Percentiles rank a stretch among this genome's conserved stretches.
Conservation (phyloP, 2,329 filamentous ascomycete species). For the Fusarium pilosicola region DNA sequence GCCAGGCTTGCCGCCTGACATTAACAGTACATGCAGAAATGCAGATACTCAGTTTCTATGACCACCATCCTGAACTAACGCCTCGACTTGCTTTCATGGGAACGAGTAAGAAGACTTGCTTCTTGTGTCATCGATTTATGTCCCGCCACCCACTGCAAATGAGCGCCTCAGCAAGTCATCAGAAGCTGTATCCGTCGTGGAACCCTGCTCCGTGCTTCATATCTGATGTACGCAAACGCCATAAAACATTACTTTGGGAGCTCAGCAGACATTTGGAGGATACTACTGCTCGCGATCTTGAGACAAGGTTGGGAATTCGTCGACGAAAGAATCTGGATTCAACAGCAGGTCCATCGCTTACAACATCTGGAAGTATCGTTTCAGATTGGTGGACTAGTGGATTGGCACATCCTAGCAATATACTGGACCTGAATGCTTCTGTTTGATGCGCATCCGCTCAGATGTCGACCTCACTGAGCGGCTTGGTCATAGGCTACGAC, state of each 20-base stretch:
- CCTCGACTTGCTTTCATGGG: background rate
- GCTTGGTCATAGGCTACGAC: background rate
- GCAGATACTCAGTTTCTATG: background rate
- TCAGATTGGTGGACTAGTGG: background rate
- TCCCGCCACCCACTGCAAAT: background rate
- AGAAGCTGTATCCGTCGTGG: background rate
- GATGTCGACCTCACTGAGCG: background rate
- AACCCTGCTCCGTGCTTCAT: background rate
- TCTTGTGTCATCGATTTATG: background rate
- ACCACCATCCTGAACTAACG: background rate
- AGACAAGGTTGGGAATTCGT: background rate
- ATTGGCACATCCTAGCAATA: background rate
- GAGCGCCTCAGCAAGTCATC: background rate
- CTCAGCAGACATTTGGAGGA: background rate
- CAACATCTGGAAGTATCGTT: background rate
- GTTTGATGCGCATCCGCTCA: background rate
- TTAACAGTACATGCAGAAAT: background rate
- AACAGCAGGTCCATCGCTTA: background rate
- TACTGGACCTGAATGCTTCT: background rate
- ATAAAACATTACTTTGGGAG: background rate
- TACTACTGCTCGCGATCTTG: background rate
- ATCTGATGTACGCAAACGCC: background rate
- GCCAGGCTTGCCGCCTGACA: background rate
- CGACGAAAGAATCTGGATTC: background rate
- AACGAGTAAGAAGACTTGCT: background rate